Percentiles rank a stretch among this genome's conserved stretches.
Evolutionary conservation across 768 basidiomycete species (phyloP).

Genomic region (Leccinum olivaceopallidum): DNA sequence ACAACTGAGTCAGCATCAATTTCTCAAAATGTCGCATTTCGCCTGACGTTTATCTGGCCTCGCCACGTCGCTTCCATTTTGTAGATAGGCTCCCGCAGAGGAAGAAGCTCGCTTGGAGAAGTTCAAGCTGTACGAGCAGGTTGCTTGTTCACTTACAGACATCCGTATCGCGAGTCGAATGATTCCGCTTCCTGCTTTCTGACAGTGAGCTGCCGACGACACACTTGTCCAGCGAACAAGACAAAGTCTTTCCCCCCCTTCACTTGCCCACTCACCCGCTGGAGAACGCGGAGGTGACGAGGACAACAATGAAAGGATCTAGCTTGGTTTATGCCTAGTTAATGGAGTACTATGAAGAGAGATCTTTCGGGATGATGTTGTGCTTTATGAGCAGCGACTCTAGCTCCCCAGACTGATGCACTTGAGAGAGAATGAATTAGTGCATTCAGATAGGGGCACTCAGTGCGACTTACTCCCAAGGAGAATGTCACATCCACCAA

Average conservation of each 20-base stretch:
- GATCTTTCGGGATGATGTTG: slow-evolving; percentile 53
- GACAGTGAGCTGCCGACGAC: neutral
- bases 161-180: neutral
- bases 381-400: slow-evolving; percentile 77
- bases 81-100: too few relatives aligned
- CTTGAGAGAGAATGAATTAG: slow-evolving; percentile 38
- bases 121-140: neutral
- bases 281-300: neutral
- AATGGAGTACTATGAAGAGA: neutral
- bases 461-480: slow-evolving; percentile 67
- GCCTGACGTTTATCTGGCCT: too few relatives aligned
- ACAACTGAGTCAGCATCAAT: too few relatives aligned
- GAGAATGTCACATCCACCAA: slow-evolving; percentile 96
- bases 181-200: neutral
- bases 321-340: neutral
- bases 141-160: neutral
- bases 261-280: neutral
- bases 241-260: neutral
- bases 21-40: too few relatives aligned
- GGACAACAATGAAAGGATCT: neutral
- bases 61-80: too few relatives aligned
- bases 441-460: neutral
- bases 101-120: neutral
- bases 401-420: slow-evolving; percentile 97
- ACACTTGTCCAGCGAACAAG: neutral